A percentile compares a stretch with the other conserved stretches of the same genome.
These are phyloP conservation scores for Yarrowia bubula DNA, from an alignment of 805 yeast species.

Conservation along the genomic window DNA sequence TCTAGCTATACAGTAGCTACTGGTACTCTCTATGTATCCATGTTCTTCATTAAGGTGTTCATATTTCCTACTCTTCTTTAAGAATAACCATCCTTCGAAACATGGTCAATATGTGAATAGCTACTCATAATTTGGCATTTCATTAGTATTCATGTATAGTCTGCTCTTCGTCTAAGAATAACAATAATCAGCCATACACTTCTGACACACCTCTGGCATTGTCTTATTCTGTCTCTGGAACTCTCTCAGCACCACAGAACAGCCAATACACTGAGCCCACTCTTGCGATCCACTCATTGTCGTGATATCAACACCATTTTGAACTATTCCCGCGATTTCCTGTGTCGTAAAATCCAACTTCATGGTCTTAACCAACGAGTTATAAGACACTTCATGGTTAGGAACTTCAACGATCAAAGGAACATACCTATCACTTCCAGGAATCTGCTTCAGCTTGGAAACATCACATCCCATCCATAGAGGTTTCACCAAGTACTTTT, in stretches of 20 bases:
- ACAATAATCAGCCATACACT: not conserved
- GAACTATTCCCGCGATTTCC: not conserved
- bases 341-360: not conserved
- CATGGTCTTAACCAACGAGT: not conserved
- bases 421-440: not conserved
- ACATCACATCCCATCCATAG: not conserved
- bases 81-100: too few species aligned
- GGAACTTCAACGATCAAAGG: not conserved
- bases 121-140: too few species aligned
- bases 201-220: not conserved
- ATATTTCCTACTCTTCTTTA: too few species aligned
- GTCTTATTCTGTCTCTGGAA: not conserved
- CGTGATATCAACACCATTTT: not conserved
- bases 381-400: not conserved
- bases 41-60: too few species aligned
- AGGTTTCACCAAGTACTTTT: not conserved
- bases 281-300: not conserved
- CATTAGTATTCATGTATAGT: too few species aligned
- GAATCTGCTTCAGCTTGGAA: not conserved
- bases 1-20: too few species aligned
- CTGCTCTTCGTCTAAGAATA: too few species aligned
- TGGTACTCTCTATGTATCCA: too few species aligned
- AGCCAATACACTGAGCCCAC: not conserved
- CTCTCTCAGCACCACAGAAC: not conserved
- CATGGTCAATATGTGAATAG: too few species aligned